A percentile compares a stretch with the other conserved stretches of the same genome.
Evolutionary conservation across 2,329 filamentous ascomycete species (phyloP).

Genomic region (Bertia moriformis): DNA sequence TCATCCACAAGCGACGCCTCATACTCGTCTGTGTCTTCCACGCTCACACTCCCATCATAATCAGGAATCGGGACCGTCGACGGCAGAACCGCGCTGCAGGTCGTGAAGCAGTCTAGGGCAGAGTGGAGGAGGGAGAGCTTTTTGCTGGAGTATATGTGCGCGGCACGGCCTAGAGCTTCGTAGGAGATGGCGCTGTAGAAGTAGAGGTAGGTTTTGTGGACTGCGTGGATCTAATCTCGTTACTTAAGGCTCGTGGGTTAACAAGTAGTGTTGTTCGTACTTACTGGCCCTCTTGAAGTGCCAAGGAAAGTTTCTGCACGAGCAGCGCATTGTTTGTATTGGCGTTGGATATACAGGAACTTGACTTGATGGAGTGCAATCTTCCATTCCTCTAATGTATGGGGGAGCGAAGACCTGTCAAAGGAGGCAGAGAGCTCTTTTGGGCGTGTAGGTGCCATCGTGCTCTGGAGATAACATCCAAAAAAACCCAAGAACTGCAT

Average conservation of each 20-base stretch:
- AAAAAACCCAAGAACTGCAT: too few relatives aligned
- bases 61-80: constrained; percentile 3
- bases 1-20: neutral
- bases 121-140: constrained; percentile 23
- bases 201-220: constrained; percentile 20
- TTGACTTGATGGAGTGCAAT: constrained; percentile 16
- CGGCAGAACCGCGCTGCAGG: constrained; percentile 14
- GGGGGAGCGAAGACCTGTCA: neutral
- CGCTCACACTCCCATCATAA: neutral
- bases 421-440: too few relatives aligned
- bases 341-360: constrained; percentile 15
- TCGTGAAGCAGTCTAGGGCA: constrained; percentile 21
- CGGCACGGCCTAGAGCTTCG: constrained; percentile 26
- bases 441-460: too few relatives aligned
- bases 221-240: constrained; percentile 11
- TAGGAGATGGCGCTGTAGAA: constrained; percentile 29
- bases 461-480: too few relatives aligned
- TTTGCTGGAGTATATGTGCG: constrained; percentile 26
- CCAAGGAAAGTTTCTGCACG: constrained; percentile 14
- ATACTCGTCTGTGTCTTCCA: constrained; percentile 2
- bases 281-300: constrained; percentile 9
- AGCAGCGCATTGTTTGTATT: constrained; percentile 22
- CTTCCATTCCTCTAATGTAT: constrained; percentile 15
- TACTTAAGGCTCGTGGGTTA: constrained; percentile 6
- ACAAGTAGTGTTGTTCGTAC: too few relatives aligned